phyloP scores from a whole-genome alignment of 2,329 filamentous ascomycete genomes.

The Monilinia polystroma region DNA sequence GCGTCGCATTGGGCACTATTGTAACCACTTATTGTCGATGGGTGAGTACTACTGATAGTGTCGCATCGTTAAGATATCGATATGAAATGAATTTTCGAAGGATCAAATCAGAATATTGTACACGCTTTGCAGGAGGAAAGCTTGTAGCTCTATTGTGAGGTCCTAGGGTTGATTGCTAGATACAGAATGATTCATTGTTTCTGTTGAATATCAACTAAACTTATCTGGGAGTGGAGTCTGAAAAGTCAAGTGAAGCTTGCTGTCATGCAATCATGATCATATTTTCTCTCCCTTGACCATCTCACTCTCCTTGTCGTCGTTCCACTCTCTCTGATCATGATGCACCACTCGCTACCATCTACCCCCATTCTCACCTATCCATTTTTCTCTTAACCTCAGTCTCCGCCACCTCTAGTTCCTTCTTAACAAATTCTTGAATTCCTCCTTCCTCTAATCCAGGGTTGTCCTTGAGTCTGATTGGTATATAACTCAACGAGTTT shows the following conservation, averaged over 20 bases:
- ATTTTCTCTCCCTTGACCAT: background rate
- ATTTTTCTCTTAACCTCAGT: background rate
- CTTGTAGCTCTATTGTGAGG: no score
- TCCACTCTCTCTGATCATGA: background rate
- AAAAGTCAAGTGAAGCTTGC: no score
- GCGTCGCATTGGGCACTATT: no score
- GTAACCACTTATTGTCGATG: background rate
- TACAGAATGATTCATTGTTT: no score
- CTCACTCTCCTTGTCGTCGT: background rate
- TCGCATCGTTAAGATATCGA: accelerated
- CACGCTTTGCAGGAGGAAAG: background rate
- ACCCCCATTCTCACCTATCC: background rate
- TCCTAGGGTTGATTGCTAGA: no score
- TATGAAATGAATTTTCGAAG: accelerated
- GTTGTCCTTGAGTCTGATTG: background rate
- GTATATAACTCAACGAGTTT: background rate
- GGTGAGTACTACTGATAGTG: background rate
- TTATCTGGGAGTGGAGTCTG: no score
- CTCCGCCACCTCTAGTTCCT: background rate
- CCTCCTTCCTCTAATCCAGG: background rate
- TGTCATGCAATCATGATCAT: no score
- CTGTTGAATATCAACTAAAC: no score
- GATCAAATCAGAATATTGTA: background rate
- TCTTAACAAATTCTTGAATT: background rate
- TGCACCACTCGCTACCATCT: background rate